These are phyloP conservation scores for Paraleonurus japonicus DNA, from an alignment of 257 asterid species.

Conservation along the genomic window DNA sequence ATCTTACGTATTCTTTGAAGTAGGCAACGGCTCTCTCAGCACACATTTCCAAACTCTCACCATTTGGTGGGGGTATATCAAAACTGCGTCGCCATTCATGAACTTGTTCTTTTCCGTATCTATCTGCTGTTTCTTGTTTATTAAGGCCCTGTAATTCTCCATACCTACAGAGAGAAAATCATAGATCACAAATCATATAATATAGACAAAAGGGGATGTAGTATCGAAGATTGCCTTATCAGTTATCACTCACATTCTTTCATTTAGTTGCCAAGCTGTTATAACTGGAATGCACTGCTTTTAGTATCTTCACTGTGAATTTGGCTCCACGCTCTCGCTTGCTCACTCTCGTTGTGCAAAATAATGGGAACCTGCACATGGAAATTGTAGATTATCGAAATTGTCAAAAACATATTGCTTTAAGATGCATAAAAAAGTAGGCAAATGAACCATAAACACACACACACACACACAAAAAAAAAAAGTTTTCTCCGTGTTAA, in stretches of 20 bases:
- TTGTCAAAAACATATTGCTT: not conserved
- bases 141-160: constrained; percentile 96
- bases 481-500: not conserved
- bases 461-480: too few relatives aligned
- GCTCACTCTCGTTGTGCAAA: constrained; percentile 78
- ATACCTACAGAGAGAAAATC: constrained; percentile 52
- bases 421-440: constrained; percentile 1
- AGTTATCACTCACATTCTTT: constrained; percentile 68
- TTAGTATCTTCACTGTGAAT: constrained; percentile 86
- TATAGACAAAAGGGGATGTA: not conserved
- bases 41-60: constrained; percentile 99
- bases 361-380: constrained; percentile 80
- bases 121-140: constrained; percentile 96
- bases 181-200: constrained; percentile 5
- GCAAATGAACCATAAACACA: not conserved
- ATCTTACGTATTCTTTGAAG: constrained; percentile 64
- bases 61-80: constrained; percentile 93
- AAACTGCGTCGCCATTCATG: constrained; percentile 98
- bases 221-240: not conserved
- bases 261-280: constrained; percentile 97
- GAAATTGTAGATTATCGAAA: not conserved
- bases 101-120: constrained; percentile 87
- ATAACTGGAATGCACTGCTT: constrained; percentile 90
- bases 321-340: constrained; percentile 85
- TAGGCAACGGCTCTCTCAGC: constrained; percentile 98